Conservation (phyloP, 805 yeast species). For the Maudiozyma saulgeensis region DNA sequence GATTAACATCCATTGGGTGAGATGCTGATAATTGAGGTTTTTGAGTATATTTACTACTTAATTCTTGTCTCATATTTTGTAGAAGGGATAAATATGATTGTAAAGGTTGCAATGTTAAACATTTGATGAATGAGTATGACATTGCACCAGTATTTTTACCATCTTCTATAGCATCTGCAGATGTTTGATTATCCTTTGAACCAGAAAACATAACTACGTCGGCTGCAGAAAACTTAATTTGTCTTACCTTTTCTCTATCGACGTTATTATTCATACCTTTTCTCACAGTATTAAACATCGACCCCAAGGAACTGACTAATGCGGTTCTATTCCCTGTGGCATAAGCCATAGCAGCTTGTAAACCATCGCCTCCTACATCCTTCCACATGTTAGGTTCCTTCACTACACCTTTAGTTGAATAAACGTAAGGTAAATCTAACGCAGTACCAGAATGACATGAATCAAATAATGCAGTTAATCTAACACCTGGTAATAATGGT, state of each 20-base stretch:
- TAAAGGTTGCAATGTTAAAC: conserved; percentile 47
- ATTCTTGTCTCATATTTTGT: conserved; percentile 57
- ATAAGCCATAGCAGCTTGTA: conserved; percentile 51
- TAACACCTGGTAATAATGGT: conserved; percentile 61
- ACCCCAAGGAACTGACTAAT: conserved; percentile 36
- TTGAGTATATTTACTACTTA: conserved; percentile 60
- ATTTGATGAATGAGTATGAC: conserved; percentile 68
- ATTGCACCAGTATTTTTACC: conserved; percentile 76
- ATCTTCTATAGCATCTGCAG: conserved; percentile 70
- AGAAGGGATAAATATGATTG: conserved; percentile 62
- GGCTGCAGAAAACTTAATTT: conserved; percentile 59
- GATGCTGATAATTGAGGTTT: conserved; percentile 76
- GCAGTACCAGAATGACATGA: conserved; percentile 84
- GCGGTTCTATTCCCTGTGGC: conserved; percentile 44
- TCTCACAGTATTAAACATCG: conserved; percentile 36
- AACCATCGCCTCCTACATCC: conserved; percentile 61
- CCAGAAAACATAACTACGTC: conserved; percentile 73
- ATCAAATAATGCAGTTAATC: conserved; percentile 73
- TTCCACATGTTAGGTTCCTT: conserved; percentile 74
- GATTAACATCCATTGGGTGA: conserved; percentile 65
- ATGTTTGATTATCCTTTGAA: conserved; percentile 75
- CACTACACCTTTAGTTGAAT: conserved; percentile 73
- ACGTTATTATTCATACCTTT: conserved; percentile 31
- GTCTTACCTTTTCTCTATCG: conserved; percentile 37
- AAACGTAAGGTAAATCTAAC: conserved; percentile 67